These are phyloP conservation scores for Penicillium angulare DNA, from an alignment of 495 filamentous ascomycete species.

Conservation along the genomic window DNA sequence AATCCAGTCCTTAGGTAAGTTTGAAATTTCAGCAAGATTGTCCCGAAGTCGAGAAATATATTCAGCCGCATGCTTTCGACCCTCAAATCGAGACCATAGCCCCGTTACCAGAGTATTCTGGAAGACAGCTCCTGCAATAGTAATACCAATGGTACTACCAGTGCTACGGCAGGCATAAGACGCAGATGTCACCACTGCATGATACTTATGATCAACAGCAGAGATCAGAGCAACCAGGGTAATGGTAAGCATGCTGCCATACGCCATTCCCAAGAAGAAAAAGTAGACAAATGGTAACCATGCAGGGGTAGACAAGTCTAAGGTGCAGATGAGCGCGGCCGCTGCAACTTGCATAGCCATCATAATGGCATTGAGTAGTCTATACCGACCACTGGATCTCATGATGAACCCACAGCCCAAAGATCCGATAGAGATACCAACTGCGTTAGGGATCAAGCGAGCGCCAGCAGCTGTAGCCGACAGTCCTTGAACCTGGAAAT, in stretches of 20 bases:
- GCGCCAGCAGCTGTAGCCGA: conserved; percentile 69
- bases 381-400: conserved; percentile 74
- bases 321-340: conserved; percentile 48
- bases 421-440: conserved; percentile 71
- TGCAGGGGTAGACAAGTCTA: conserved; percentile 55
- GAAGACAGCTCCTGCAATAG: conserved; percentile 73
- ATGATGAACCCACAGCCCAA: conserved; percentile 71
- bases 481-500: conserved; percentile 73
- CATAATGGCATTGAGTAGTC: conserved; percentile 50
- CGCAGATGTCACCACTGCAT: conserved; percentile 82
- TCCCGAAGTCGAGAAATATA: conserved; percentile 70
- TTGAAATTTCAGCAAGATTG: conserved; percentile 68
- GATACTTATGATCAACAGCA: conserved; percentile 76
- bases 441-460: conserved; percentile 61
- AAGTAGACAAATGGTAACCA: conserved; percentile 69
- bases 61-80: conserved; percentile 60
- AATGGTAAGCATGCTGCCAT: conserved; percentile 77
- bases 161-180: conserved; percentile 81
- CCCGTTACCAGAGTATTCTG: conserved; percentile 62
- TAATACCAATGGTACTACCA: conserved; percentile 80
- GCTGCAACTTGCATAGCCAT: conserved; percentile 54
- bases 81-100: conserved; percentile 69
- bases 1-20: conserved; percentile 69
- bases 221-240: conserved; percentile 78
- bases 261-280: conserved; percentile 64